A percentile compares a stretch with the other conserved stretches of the same genome.
Evolutionary conservation across 2,329 filamentous ascomycete genomes (phyloP).

Genomic region (Scorias spongiosa): DNA sequence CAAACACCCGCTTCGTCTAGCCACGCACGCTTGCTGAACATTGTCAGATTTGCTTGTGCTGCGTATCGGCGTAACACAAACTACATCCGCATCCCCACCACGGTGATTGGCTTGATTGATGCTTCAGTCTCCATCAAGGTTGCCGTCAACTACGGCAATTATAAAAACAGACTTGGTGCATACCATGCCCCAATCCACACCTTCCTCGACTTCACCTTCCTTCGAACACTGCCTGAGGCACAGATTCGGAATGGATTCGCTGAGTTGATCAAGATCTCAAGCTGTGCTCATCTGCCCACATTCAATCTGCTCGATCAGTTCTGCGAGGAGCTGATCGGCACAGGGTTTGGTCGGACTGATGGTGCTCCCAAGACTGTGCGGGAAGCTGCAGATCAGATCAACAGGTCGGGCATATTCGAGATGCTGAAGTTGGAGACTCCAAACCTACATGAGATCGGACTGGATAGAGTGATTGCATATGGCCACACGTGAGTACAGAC

Average conservation of each 20-base stretch:
- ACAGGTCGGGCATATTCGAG: slow-evolving; percentile 53
- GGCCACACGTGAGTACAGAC: slow-evolving; percentile 44
- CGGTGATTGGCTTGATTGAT: slow-evolving; percentile 60
- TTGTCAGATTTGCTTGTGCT: slow-evolving; percentile 49
- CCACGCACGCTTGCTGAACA: slow-evolving; percentile 35
- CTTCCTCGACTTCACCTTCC: slow-evolving; percentile 58
- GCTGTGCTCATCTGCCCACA: slow-evolving; percentile 49
- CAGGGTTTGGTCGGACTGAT: slow-evolving; percentile 48
- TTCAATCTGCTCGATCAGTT: slow-evolving; percentile 54
- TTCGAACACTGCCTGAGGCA: slow-evolving; percentile 49
- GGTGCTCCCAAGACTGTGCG: slow-evolving; percentile 40
- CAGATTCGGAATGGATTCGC: slow-evolving; percentile 62
- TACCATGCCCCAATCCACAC: slow-evolving; percentile 60
- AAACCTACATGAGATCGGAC: slow-evolving; percentile 57
- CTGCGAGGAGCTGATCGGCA: slow-evolving; percentile 51
- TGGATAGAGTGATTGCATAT: slow-evolving; percentile 59
- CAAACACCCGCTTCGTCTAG: slow-evolving; percentile 26
- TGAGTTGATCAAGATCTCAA: slow-evolving; percentile 62
- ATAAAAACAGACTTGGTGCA: slow-evolving; percentile 60
- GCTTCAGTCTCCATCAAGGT: slow-evolving; percentile 64
- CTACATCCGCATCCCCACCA: slow-evolving; percentile 59
- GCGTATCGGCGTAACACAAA: slow-evolving; percentile 58
- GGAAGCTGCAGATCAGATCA: slow-evolving; percentile 50
- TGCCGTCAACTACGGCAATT: slow-evolving; percentile 62
- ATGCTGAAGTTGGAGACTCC: slow-evolving; percentile 62